phyloP scores from a whole-genome alignment of 495 filamentous ascomycete species.

The Penicillium egyptiacum region DNA sequence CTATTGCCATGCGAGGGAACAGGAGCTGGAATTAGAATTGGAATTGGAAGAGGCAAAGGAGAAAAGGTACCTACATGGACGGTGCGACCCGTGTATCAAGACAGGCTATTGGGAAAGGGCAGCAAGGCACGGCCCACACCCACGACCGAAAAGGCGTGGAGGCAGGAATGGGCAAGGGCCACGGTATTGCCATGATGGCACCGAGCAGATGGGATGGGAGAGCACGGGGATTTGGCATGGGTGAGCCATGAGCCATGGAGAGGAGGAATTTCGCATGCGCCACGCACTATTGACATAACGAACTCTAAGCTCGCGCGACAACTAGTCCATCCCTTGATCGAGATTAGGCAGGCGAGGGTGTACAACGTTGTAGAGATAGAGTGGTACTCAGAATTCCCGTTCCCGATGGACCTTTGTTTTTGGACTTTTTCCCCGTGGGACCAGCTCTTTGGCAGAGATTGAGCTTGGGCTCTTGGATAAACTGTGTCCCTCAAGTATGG shows the following conservation, averaged over 20 bases:
- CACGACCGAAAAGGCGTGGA: conserved; percentile 7
- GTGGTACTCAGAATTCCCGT: conserved; percentile 21
- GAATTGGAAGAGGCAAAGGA: neutral
- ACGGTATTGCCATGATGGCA: conserved; percentile 3
- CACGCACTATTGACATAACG: conserved; percentile 18
- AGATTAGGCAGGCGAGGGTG: conserved; percentile 4
- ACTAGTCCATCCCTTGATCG: conserved; percentile 18
- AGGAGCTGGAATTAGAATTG: neutral
- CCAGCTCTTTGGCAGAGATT: neutral
- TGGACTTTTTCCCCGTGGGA: neutral
- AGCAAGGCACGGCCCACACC: conserved; percentile 22
- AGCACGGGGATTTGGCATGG: conserved; percentile 10
- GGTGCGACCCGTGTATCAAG: conserved; percentile 12
- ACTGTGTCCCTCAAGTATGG: conserved; percentile 16
- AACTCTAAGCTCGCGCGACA: conserved; percentile 16
- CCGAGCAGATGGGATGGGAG: neutral
- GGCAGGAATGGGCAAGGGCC: conserved; percentile 10
- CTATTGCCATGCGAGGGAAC: neutral
- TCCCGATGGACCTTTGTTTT: neutral
- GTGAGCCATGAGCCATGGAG: conserved; percentile 1
- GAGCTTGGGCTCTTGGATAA: conserved; percentile 10
- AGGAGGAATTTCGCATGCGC: neutral
- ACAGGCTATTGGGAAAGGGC: conserved; percentile 19
- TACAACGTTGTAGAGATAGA: conserved; percentile 12
- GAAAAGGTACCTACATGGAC: neutral